A percentile compares a stretch with the other conserved stretches of the same genome.
Conservation (phyloP, 257 asterid genomes). For the Capsicum pubescens region DNA sequence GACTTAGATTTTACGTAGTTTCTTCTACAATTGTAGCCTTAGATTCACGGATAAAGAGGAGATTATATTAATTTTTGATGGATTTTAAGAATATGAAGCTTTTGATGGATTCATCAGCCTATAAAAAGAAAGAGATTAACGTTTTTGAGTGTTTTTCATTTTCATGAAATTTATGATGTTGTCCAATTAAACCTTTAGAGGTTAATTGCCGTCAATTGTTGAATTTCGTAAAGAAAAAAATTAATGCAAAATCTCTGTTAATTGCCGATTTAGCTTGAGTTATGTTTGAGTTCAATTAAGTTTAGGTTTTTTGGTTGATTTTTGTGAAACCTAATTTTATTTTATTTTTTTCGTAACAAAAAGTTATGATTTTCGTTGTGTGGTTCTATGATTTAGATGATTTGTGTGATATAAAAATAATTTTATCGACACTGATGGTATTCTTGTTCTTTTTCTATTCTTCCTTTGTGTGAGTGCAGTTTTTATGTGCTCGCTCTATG, state of each 20-base stretch:
- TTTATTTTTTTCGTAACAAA: background rate
- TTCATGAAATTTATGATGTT: conserved; percentile 24
- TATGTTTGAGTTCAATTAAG: conserved; percentile 20
- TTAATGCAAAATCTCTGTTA: background rate
- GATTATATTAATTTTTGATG: background rate
- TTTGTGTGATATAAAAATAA: background rate
- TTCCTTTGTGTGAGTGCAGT: too few relatives aligned
- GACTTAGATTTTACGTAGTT: background rate
- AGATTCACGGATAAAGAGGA: background rate
- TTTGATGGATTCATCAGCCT: too few relatives aligned
- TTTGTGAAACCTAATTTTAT: too few relatives aligned
- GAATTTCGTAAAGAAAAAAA: background rate
- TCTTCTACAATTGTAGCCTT: background rate
- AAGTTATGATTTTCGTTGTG: background rate
- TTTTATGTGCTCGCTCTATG: too few relatives aligned
- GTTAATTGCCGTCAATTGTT: background rate
- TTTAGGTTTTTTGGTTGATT: background rate
- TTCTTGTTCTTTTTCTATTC: too few relatives aligned
- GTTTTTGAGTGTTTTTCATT: background rate
- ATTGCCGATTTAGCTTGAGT: conserved; percentile 14
- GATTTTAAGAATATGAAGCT: background rate
- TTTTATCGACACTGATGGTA: too few relatives aligned
- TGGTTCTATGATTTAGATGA: background rate
- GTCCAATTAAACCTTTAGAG: background rate
- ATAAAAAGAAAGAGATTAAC: too few relatives aligned